A percentile compares a stretch with the other conserved stretches of the same genome.
phyloP scores from a whole-genome alignment of 2,329 filamentous ascomycete species.

The Colletotrichum kahawae region DNA sequence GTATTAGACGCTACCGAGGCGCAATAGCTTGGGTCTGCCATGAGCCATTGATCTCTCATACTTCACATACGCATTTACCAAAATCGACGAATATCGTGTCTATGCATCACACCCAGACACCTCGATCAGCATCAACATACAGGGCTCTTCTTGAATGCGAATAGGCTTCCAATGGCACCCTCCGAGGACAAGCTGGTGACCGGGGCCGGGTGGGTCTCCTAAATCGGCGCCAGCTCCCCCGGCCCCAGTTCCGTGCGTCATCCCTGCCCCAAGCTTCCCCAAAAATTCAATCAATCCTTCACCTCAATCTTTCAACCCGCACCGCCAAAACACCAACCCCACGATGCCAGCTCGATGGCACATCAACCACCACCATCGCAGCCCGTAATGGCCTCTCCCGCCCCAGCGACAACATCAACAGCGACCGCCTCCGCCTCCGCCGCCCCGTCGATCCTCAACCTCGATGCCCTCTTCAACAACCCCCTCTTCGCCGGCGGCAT shows the following conservation, averaged over 20 bases:
- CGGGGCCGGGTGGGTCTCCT: background rate
- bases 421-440: background rate
- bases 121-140: background rate
- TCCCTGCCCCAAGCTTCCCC: background rate
- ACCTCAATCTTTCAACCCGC: background rate
- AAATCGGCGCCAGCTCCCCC: background rate
- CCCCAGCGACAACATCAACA: background rate
- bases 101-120: background rate
- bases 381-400: constrained; percentile 11
- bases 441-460: constrained; percentile 29
- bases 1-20: no score
- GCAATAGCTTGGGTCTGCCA: background rate
- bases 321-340: background rate
- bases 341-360: constrained; percentile 1
- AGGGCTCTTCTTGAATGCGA: background rate
- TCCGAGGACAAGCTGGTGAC: background rate
- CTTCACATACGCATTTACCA: rapidly evolving
- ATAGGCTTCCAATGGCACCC: background rate
- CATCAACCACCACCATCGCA: background rate
- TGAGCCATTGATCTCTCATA: background rate
- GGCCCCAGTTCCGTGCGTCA: background rate
- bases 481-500: constrained; percentile 76
- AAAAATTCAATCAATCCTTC: background rate
- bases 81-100: background rate
- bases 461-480: constrained; percentile 67